Evolutionary conservation across 352 stramenopile genomes (phyloP).

Genomic region (Peronospora destructor): DNA sequence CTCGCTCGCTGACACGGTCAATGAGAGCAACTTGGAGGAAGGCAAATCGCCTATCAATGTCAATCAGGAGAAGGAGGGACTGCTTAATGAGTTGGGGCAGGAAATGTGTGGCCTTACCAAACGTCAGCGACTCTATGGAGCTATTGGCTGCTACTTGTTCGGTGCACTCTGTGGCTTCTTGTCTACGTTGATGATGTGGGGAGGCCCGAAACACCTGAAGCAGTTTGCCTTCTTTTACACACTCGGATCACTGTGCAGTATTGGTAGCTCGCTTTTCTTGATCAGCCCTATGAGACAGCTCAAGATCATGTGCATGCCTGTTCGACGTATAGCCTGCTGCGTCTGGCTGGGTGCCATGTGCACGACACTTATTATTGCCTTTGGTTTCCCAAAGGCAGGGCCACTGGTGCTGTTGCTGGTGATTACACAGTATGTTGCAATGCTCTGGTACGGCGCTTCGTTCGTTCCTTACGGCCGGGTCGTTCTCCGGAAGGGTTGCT

Average conservation of each 20-base stretch:
- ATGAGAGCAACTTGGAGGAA: conserved; percentile 39
- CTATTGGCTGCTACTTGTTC: conserved; percentile 63
- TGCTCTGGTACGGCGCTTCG: conserved; percentile 80
- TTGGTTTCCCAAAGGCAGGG: conserved; percentile 59
- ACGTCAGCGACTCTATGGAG: conserved; percentile 69
- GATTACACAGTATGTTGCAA: conserved; percentile 70
- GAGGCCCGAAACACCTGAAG: conserved; percentile 69
- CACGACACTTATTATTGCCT: conserved; percentile 65
- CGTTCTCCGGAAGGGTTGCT: conserved; percentile 67
- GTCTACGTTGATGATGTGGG: conserved; percentile 77
- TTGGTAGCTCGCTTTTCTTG: conserved; percentile 75
- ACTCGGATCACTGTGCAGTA: conserved; percentile 69
- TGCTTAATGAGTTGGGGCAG: conserved; percentile 60
- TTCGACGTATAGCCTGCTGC: conserved; percentile 70
- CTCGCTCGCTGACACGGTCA: conserved; percentile 22
- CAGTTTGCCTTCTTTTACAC: conserved; percentile 86
- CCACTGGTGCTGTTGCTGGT: conserved; percentile 67
- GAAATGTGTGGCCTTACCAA: conserved; percentile 70
- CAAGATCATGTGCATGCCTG: conserved; percentile 81
- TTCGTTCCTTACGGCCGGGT: conserved; percentile 76
- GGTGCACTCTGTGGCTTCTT: conserved; percentile 69
- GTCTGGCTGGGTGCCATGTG: conserved; percentile 75
- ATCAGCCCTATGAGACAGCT: conserved; percentile 60
- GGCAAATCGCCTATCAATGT: conserved; percentile 23
- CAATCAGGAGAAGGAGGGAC: conserved; percentile 64